phyloP scores from a whole-genome alignment of 352 stramenopile genomes.

The Elongisporangium anandrum region DNA sequence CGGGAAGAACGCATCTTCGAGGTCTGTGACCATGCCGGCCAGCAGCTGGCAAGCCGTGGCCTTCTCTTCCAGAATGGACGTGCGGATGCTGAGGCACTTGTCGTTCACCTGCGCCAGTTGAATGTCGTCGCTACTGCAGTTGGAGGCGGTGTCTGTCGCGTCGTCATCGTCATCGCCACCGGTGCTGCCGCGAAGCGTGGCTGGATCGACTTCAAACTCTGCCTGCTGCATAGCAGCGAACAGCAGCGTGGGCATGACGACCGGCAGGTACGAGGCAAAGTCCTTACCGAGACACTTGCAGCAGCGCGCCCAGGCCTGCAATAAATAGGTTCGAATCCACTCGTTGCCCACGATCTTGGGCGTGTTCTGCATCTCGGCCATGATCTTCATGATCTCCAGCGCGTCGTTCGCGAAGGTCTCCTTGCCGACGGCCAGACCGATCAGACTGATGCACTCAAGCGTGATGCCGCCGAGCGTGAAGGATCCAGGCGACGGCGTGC shows the following conservation, averaged over 20 bases:
- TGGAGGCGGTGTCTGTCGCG: conserved; percentile 22
- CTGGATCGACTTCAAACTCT: conserved; percentile 78
- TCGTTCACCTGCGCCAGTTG: conserved; percentile 84
- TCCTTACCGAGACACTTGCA: conserved; percentile 72
- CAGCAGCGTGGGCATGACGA: conserved; percentile 81
- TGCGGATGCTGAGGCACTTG: conserved; percentile 78
- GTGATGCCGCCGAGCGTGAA: conserved; percentile 84
- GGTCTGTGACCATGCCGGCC: conserved; percentile 63
- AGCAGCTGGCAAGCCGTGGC: conserved; percentile 79
- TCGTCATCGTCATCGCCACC: conserved; percentile 51
- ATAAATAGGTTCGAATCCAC: conserved; percentile 76
- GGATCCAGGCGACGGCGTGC: conserved; percentile 31
- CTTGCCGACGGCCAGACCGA: conserved; percentile 70
- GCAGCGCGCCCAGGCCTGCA: conserved; percentile 76
- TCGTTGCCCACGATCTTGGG: conserved; percentile 75
- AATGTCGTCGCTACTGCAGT: conserved; percentile 50
- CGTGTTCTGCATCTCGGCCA: conserved; percentile 83
- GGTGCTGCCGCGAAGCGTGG: conserved; percentile 21
- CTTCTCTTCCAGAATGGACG: conserved; percentile 80
- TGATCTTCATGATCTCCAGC: conserved; percentile 75
- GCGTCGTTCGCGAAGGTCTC: conserved; percentile 68
- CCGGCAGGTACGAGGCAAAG: conserved; percentile 72
- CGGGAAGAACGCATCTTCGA: conserved; percentile 84
- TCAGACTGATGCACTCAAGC: conserved; percentile 80
- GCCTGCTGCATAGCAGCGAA: conserved; percentile 74